phyloP scores from a whole-genome alignment of 352 stramenopile genomes.

The Phytopythium boreale region DNA sequence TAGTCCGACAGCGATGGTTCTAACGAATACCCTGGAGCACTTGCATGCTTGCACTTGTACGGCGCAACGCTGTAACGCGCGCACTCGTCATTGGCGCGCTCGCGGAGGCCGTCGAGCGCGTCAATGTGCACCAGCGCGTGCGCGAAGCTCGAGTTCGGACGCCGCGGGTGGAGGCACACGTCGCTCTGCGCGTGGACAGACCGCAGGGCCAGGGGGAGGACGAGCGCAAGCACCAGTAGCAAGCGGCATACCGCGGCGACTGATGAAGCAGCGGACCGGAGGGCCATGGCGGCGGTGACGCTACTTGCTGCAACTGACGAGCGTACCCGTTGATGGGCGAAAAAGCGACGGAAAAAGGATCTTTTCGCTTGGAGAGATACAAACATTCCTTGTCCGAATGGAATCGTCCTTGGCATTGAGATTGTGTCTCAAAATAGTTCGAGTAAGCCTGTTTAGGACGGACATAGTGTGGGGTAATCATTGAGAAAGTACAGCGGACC shows the following conservation, averaged over 20 bases:
- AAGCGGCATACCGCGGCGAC: background rate
- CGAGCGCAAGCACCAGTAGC: background rate
- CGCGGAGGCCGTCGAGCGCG: conserved; percentile 28
- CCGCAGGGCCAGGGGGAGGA: background rate
- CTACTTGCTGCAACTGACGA: background rate
- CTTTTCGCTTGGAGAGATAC: background rate
- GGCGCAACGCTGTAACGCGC: conserved; percentile 19
- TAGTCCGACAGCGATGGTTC: no score
- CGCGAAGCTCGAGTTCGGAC: conserved; percentile 22
- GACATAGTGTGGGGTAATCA: background rate
- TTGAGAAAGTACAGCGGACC: background rate
- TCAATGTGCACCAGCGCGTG: conserved; percentile 37
- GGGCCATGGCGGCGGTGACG: no score
- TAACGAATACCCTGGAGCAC: no score
- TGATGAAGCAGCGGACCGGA: background rate
- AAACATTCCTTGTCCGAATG: background rate
- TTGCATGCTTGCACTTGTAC: conserved; percentile 28
- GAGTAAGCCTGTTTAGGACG: background rate
- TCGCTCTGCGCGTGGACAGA: background rate
- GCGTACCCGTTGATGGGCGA: background rate
- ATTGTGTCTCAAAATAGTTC: background rate
- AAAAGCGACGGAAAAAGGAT: background rate
- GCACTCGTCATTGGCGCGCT: conserved; percentile 19
- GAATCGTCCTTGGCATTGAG: background rate
- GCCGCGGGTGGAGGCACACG: conserved; percentile 21